Base-by-base conservation (phyloP, 108 stramenopile genomes). In the Discostella stelligeroides region DNA sequence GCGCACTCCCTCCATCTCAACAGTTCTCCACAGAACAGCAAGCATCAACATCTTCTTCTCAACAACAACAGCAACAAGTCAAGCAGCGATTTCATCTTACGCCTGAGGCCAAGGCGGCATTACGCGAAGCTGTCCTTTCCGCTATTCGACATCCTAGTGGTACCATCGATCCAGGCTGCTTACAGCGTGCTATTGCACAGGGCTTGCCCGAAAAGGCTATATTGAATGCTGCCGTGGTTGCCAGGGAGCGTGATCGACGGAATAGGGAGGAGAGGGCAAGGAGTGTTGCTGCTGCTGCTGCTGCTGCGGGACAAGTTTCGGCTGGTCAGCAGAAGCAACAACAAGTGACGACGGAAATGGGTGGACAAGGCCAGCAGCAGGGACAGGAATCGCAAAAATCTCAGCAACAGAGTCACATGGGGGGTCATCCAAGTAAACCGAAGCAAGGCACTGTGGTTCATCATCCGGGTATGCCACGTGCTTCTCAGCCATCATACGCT, bases 111-210 rank as follows among this genome's bases (percentile, higher is more conserved):
- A 86, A 87, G 66, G 42, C 72, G 11, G 89, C 90, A 11, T 63
- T 95, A 27, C 84, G 88, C 20, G 88, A 92, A 55, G 90, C 89
- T 18, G 89, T 95, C 56, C 86, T 89, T 70, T 90, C 90, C 0
- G 86, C 90, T 23, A 86, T 95, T 57, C 86, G 86, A 18, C 67
- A 80, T 51, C 89, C 90, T 17, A 69, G 62, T 29, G 93, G 93
- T 3, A 56, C 75, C 30, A 81, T 95, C 14, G 88, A 81, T 53
- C 85, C 87, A 12, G 46, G 48, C 9, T 63, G 86, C 17, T 76
- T 95, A 73, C 80, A 86, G 58, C 81, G 65, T 57, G 93, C 93
- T 17, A 60, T 89, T 61, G 82, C 73, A 10, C 83, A 88, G 40
- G 90, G 90, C 7, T 54, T 95, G 21, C 88, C 90, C 0, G 63